Percentiles rank a stretch among this genome's conserved stretches.
Evolutionary conservation across 1,284 basidiomycete genomes (phyloP).

Genomic region (Leccinum angustisporum): DNA sequence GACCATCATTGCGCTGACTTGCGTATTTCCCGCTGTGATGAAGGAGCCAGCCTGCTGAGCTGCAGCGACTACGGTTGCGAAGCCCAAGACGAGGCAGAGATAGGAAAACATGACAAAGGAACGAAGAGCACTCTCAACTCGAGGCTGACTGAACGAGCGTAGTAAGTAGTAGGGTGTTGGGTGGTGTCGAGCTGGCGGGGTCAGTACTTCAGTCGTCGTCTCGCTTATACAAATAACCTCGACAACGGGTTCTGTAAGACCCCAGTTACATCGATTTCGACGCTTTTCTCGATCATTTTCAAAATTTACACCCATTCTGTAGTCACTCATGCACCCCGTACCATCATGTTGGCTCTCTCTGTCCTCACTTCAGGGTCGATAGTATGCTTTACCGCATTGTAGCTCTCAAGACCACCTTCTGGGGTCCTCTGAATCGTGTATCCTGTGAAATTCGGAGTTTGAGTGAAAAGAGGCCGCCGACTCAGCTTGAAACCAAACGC

Average conservation of each 20-base stretch:
- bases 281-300: background rate
- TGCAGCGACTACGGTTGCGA: constrained; percentile 37
- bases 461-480: background rate
- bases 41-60: constrained; percentile 42
- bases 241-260: background rate
- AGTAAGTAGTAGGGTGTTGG: background rate
- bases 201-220: background rate
- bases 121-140: background rate
- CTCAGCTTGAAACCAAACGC: background rate
- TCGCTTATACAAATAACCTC: no score
- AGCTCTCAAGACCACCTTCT: background rate
- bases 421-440: constrained; percentile 6
- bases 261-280: background rate
- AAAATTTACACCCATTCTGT: background rate
- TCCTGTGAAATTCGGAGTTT: background rate
- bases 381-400: background rate
- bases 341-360: background rate
- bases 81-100: constrained; percentile 36
- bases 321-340: background rate
- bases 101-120: constrained; percentile 29
- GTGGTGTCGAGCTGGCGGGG: background rate
- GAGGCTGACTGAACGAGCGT: constrained; percentile 18
- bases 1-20: constrained; percentile 68
- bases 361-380: background rate
- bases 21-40: constrained; percentile 50